A percentile compares a stretch with the other conserved stretches of the same genome.
Evolutionary conservation across 148 eudicot genomes (phyloP).

Genomic region (Fagopyrum tataricum): DNA sequence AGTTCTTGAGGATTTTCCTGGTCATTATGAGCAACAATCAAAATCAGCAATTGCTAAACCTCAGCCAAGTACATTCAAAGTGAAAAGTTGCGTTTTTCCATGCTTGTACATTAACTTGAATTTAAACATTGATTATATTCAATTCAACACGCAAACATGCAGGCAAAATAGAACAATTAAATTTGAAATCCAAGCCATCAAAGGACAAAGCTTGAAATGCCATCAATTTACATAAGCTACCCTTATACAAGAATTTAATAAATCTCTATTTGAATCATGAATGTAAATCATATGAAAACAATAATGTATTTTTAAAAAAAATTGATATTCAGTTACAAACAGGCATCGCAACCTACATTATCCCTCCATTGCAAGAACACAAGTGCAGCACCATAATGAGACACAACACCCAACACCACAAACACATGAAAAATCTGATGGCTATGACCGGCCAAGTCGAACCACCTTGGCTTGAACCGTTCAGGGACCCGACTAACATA

Average conservation of each 20-base stretch:
- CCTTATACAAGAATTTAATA: neutral
- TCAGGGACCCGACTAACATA: constrained; percentile 80
- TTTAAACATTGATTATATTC: too few relatives aligned
- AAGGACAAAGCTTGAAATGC: too few relatives aligned
- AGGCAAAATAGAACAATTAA: too few relatives aligned
- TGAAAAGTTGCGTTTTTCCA: too few relatives aligned
- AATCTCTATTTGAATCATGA: neutral
- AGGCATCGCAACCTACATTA: constrained; percentile 31
- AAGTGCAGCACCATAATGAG: constrained; percentile 81
- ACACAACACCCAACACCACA: constrained; percentile 78
- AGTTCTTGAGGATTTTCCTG: too few relatives aligned
- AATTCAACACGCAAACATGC: too few relatives aligned
- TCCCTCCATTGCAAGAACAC: constrained; percentile 54
- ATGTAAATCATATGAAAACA: neutral
- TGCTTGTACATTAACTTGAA: too few relatives aligned
- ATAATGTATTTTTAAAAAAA: neutral
- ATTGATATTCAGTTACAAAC: neutral
- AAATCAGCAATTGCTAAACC: too few relatives aligned
- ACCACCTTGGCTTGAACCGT: constrained; percentile 84
- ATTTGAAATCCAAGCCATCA: too few relatives aligned
- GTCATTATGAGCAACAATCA: too few relatives aligned
- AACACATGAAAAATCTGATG: constrained; percentile 92
- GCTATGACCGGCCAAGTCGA: constrained; percentile 86
- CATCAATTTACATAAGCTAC: too few relatives aligned
- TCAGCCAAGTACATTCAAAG: too few relatives aligned